Conservation (phyloP, 495 filamentous ascomycete species). For the Aspergillus bridgeri region DNA sequence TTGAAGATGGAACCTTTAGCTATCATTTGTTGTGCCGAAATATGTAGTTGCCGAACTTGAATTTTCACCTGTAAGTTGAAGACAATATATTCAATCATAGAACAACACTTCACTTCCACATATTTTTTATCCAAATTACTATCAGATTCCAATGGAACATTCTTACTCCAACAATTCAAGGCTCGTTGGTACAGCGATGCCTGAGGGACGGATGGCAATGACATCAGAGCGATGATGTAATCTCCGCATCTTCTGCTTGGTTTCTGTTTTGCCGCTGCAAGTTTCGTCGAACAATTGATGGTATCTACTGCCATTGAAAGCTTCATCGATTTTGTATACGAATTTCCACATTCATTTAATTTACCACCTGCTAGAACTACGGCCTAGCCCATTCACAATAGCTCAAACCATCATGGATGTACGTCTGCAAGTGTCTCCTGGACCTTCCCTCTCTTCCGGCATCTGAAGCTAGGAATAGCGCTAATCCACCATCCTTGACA, state of each 20-base stretch:
- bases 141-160: too few species aligned
- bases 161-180: too few species aligned
- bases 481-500: conserved; percentile 21
- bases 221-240: background rate
- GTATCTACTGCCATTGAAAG: background rate
- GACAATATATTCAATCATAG: too few species aligned
- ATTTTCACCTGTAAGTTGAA: too few species aligned
- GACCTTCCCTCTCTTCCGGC: background rate
- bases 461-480: background rate
- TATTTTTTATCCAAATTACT: too few species aligned
- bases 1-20: too few species aligned
- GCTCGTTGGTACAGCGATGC: background rate
- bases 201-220: background rate
- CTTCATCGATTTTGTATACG: background rate
- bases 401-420: background rate
- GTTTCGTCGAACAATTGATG: too few species aligned
- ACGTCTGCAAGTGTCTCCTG: background rate
- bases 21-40: too few species aligned
- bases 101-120: too few species aligned
- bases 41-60: too few species aligned
- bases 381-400: background rate
- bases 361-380: background rate
- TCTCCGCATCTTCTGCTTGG: background rate
- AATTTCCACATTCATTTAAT: background rate
- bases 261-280: background rate